Evolutionary conservation across 805 yeast species (phyloP), one percentile per base, ranked within the genome.

Genomic region (Lipomyces spencermartinsiae): DNA sequence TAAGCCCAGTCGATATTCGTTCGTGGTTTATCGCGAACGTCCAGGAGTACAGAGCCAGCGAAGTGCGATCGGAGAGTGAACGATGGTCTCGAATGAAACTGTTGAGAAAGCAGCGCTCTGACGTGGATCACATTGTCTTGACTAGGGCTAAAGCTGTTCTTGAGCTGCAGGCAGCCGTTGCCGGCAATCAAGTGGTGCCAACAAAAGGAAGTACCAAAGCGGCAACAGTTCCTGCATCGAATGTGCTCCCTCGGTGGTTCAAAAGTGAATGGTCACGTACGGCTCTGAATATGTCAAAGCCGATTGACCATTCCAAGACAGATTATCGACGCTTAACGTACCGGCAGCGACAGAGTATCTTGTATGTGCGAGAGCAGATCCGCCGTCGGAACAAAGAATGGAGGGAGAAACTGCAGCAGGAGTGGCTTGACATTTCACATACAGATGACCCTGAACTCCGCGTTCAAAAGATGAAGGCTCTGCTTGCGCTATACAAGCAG

Each of bases 1-100:
- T 67, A 58, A 56, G 49, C 34, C 58, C 60, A n/a, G 53, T 14
- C 33, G 68, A 67, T 59, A 60, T 67, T 19, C 49, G 49, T 9
- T 43, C 49, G 3, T 43, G 49, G 8, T 43, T 43, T 43, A 43
- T 43, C 9, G n/a, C 49, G 19, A n/a, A 16, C 49, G 49, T 43
- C 9, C 7, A 43, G n/a, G 49, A 16, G 9, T 43, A 43, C 49
- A 16, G 49, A 43, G 22, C 16, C 9, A 19, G 49, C 49, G 22
- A 43, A 16, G 22, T 43, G n/a, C 49, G 49, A 9, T 43, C 49
- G 10, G n/a, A 43, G n/a, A 4, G 49, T 7, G 49, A 43, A 6
- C 49, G 49, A 16, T 43, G 22, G 22, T 12, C 49, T 43, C 16
- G 1, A 8, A 9, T 6, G 22, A 43, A 16, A 16, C 22, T 7